Evolutionary conservation across 2,329 filamentous ascomycete species (phyloP).

Genomic region (Trichoderma aggressivum): DNA sequence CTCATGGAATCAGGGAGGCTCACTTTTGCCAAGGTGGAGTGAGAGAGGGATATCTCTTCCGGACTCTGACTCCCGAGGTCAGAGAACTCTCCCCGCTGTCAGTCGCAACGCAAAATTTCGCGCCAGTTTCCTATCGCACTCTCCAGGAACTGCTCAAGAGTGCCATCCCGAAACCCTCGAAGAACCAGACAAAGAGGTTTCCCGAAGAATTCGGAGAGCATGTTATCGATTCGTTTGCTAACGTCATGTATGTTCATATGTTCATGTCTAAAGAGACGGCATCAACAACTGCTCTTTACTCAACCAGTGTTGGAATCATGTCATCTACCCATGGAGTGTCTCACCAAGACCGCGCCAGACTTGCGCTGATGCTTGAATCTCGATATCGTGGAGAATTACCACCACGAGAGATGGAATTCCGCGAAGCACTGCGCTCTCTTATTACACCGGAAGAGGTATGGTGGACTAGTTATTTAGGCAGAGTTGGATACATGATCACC

Average conservation of each 20-base stretch:
- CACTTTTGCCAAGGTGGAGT: slow-evolving; percentile 71
- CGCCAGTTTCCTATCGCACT: slow-evolving; percentile 43
- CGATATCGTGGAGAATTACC: slow-evolving; percentile 61
- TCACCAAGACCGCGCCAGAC: slow-evolving; percentile 57
- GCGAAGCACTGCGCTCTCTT: slow-evolving; percentile 49
- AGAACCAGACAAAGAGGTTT: slow-evolving; percentile 26
- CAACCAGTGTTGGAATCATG: slow-evolving; percentile 61
- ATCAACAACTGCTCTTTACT: slow-evolving; percentile 58
- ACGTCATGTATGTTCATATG: slow-evolving; percentile 55
- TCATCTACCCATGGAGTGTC: slow-evolving; percentile 59
- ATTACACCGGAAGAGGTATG: slow-evolving; percentile 54
- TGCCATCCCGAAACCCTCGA: slow-evolving; percentile 41
- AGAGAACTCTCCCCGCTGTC: slow-evolving; percentile 56
- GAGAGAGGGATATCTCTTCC: slow-evolving; percentile 63
- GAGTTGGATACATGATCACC: slow-evolving; percentile 55
- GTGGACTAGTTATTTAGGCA: slow-evolving; percentile 64
- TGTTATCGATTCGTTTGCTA: slow-evolving; percentile 55
- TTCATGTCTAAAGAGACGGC: slow-evolving; percentile 51
- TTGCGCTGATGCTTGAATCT: slow-evolving; percentile 62
- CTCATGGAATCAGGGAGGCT: slow-evolving; percentile 55
- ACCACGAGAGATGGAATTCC: slow-evolving; percentile 54
- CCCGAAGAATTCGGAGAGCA: slow-evolving; percentile 42
- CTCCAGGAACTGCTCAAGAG: slow-evolving; percentile 48
- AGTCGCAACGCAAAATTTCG: slow-evolving; percentile 55
- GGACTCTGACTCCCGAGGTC: slow-evolving; percentile 44